A percentile compares a stretch with the other conserved stretches of the same genome.
phyloP scores from a whole-genome alignment of 352 stramenopile species.

The Halophytophthora polymorphica region DNA sequence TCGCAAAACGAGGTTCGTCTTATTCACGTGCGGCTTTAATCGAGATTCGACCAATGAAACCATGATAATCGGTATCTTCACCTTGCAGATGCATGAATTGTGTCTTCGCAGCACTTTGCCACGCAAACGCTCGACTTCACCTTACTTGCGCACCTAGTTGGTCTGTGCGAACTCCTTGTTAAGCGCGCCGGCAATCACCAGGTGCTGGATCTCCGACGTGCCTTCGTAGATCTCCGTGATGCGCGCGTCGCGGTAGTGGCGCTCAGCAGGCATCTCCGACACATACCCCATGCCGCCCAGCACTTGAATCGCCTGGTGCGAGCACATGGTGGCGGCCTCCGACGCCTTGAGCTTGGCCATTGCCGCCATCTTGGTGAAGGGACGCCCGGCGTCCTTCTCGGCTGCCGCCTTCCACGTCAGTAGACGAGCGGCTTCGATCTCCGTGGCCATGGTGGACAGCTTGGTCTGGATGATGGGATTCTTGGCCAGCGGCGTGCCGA shows the following conservation, averaged over 20 bases:
- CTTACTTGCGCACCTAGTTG: conserved; percentile 22
- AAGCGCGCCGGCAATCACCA: conserved; percentile 94
- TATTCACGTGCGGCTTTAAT: no score
- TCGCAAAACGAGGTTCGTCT: no score
- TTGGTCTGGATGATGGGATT: conserved; percentile 90
- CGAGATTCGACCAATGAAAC: no score
- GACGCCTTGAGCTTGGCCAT: conserved; percentile 97
- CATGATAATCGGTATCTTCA: no score
- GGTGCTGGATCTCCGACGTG: conserved; percentile 96
- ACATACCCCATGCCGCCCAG: conserved; percentile 95
- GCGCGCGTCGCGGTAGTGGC: conserved; percentile 95
- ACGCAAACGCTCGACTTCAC: no score
- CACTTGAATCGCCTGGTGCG: conserved; percentile 96
- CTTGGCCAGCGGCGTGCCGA: conserved; percentile 91
- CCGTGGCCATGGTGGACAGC: conserved; percentile 91
- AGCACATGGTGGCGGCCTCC: conserved; percentile 94
- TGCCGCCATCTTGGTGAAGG: conserved; percentile 92
- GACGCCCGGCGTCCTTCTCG: conserved; percentile 89
- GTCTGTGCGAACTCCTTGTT: conserved; percentile 94
- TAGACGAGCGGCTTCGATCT: conserved; percentile 91
- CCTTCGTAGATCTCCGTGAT: conserved; percentile 98
- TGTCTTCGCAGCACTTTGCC: no score
- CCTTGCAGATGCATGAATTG: no score
- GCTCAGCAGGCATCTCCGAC: conserved; percentile 95
- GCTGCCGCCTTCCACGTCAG: conserved; percentile 93